Conservation (phyloP, 176 grass and related monocot genomes). For the Elymus sibiricus region DNA sequence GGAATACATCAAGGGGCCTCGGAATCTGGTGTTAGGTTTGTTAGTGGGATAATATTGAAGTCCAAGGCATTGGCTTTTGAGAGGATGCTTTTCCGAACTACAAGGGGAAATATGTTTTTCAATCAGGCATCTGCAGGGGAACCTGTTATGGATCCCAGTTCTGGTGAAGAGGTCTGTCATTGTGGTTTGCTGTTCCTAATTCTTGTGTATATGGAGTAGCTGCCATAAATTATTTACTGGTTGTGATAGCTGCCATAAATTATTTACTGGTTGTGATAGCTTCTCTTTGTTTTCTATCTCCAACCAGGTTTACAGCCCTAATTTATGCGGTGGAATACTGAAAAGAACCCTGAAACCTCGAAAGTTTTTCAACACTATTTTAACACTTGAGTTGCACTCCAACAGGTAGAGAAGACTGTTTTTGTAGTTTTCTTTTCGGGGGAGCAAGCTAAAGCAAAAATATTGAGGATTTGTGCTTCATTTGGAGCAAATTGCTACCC, state of each 20-base stretch:
- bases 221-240: slow-evolving; percentile 12
- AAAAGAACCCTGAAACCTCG: neutral
- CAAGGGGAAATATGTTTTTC: slow-evolving; percentile 97
- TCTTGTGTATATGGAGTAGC: slow-evolving; percentile 12
- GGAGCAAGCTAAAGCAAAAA: slow-evolving; percentile 86
- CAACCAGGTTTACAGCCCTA: neutral
- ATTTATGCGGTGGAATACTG: neutral
- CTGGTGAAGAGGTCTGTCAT: slow-evolving; percentile 90
- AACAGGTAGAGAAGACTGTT: slow-evolving; percentile 92
- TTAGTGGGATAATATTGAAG: slow-evolving; percentile 90
- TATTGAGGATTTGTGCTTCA: slow-evolving; percentile 88
- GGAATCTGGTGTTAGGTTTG: slow-evolving; percentile 87
- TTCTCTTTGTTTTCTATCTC: slow-evolving; percentile 10
- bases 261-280: slow-evolving; percentile 22
- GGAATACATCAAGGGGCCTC: slow-evolving; percentile 49
- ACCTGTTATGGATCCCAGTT: slow-evolving; percentile 83
- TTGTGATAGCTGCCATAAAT: neutral
- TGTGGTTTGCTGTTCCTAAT: slow-evolving; percentile 31
- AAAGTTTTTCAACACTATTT: slow-evolving; percentile 20
- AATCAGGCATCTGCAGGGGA: slow-evolving; percentile 87
- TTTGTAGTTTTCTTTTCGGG: slow-evolving; percentile 99
- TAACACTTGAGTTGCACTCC: slow-evolving; percentile 24
- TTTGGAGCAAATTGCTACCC: slow-evolving; percentile 98
- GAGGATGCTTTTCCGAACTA: slow-evolving; percentile 96
- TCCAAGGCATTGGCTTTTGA: slow-evolving; percentile 95